Percentiles rank a stretch among this genome's conserved stretches.
Evolutionary conservation across 306 rosid genomes (phyloP).

Genomic region (Inga laurina): DNA sequence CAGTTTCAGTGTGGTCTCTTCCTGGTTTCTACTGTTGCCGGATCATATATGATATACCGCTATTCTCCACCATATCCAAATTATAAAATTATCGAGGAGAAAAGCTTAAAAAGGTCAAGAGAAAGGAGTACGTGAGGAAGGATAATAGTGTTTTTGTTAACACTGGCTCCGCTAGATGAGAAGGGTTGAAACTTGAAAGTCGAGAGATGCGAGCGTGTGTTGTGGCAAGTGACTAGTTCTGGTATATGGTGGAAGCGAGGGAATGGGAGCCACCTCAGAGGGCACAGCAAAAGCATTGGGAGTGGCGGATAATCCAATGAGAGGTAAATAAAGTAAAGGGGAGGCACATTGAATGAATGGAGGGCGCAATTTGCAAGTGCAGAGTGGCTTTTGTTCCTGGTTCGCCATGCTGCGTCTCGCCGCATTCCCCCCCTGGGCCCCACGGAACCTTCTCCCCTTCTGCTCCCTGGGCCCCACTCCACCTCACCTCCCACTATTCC

Average conservation of each 20-base stretch:
- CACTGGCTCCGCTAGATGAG: neutral
- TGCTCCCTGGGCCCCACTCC: slow-evolving; percentile 36
- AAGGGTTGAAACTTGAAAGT: neutral
- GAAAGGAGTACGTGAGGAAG: neutral
- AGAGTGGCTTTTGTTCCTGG: slow-evolving; percentile 21
- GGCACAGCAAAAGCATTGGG: slow-evolving; percentile 20
- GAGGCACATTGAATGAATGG: slow-evolving; percentile 9
- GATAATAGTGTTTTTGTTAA: neutral
- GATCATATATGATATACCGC: neutral
- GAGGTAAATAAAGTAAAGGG: neutral
- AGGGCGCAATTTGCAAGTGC: slow-evolving; percentile 22
- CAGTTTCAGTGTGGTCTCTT: neutral
- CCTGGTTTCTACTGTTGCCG: neutral
- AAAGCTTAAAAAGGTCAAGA: too few relatives aligned
- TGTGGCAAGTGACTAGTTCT: neutral
- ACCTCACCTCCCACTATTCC: slow-evolving; percentile 38
- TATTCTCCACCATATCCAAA: neutral
- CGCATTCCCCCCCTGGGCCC: slow-evolving; percentile 62
- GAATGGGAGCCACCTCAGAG: slow-evolving; percentile 44
- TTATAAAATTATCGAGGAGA: neutral
- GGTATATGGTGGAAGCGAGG: slow-evolving; percentile 2
- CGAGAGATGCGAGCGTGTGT: neutral
- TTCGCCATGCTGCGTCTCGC: slow-evolving; percentile 63
- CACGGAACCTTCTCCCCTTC: slow-evolving; percentile 46
- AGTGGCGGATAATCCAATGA: neutral